phyloP scores from a whole-genome alignment of 2,329 filamentous ascomycete species.

The Dactylellina leptospora region DNA sequence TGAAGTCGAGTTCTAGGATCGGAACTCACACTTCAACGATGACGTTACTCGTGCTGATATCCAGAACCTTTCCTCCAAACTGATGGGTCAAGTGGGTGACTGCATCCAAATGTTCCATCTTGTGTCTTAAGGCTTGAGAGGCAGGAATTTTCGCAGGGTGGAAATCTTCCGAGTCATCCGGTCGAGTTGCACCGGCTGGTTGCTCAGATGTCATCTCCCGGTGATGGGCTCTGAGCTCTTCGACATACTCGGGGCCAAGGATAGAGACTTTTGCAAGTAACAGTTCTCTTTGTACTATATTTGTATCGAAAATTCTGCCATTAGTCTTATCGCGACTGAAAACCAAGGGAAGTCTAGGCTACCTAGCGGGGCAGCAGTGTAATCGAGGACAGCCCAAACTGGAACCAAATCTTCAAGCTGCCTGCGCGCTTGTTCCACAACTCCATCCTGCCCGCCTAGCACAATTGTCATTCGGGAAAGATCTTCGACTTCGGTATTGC shows the following conservation, averaged over 20 bases:
- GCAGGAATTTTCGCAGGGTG: slow-evolving; percentile 86
- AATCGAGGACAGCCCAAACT: slow-evolving; percentile 97
- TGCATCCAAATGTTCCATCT: slow-evolving; percentile 95
- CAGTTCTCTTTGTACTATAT: slow-evolving; percentile 84
- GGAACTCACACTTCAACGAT: slow-evolving; percentile 89
- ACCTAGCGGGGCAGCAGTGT: slow-evolving; percentile 81
- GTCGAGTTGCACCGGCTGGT: slow-evolving; percentile 61
- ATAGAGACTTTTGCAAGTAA: slow-evolving; percentile 97
- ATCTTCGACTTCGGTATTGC: slow-evolving; percentile 96
- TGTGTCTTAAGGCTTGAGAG: slow-evolving; percentile 90
- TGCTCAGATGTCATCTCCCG: slow-evolving; percentile 76
- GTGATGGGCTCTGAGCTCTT: slow-evolving; percentile 94
- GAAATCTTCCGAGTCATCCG: slow-evolving; percentile 71
- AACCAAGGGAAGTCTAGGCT: neutral
- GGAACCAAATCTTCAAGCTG: slow-evolving; percentile 97
- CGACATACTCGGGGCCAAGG: slow-evolving; percentile 95
- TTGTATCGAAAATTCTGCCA: neutral
- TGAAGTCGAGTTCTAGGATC: neutral
- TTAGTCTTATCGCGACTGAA: neutral
- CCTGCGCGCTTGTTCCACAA: slow-evolving; percentile 93
- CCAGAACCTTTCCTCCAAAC: slow-evolving; percentile 95
- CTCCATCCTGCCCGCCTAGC: slow-evolving; percentile 91
- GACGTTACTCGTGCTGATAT: slow-evolving; percentile 98
- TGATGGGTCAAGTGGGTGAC: slow-evolving; percentile 98
- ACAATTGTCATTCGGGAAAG: slow-evolving; percentile 99